Evolutionary conservation across 2,329 filamentous ascomycete genomes (phyloP), one percentile per base, ranked within the genome.

Genomic region (Colletotrichum destructivum): DNA sequence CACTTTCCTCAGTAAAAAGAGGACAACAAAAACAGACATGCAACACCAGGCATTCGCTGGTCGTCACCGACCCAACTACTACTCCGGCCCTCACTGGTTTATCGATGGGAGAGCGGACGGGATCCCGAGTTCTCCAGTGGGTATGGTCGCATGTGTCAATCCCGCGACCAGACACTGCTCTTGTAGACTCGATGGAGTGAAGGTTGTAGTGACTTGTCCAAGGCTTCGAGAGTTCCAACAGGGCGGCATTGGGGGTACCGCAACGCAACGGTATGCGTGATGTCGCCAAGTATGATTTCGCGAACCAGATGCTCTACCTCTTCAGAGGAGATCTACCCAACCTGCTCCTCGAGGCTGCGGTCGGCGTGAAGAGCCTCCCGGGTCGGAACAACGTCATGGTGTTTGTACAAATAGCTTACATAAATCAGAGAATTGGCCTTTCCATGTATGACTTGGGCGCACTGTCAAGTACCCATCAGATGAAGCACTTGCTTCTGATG

Each of bases 101-200:
- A 47, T 47, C 44, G 13, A 16, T 47, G 44, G 44, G 44, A 47
- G 44, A 47, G 44, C 44, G 44, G 44, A 47, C 44, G 44, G 44
- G 44, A 47, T 47, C 44, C 44, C 44, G 44, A 47, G 44, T 47
- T 47, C 44, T 47, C 44, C 44, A n/a, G 44, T 47, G 44, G 44
- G 44, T 47, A 47, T 47, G 44, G 44, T 47, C 44, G 44, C 44
- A 47, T 47, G 44, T 47, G 44, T 16, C 2, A 18, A 18, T 47
- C 1, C 4, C 18, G 2, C 1, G 44, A n/a, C 18, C 6, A n/a
- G 0, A 18, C 44, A n/a, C 44, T n/a, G 16, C 18, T 47, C 7
- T 9, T 47, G 16, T n/a, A 47, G 44, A 9, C 44, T 47, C 44
- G 3, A 15, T 11, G 4, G 6, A 9, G 16, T 6, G 44, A 47